Base-by-base conservation (phyloP, 768 basidiomycete genomes). In the Mycena sanguinolenta region DNA sequence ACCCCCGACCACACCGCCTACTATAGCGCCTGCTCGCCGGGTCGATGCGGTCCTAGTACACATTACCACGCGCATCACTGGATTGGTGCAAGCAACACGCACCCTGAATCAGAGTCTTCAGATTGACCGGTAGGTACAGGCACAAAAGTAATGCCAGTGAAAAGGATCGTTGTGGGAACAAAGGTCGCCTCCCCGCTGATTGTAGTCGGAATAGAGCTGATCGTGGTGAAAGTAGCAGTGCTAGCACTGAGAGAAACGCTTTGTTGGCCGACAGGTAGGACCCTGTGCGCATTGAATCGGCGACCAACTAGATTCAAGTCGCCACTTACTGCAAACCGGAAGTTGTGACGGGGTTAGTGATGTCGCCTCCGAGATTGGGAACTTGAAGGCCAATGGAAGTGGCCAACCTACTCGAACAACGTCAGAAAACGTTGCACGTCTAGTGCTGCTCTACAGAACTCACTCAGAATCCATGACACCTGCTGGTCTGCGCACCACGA, bases 1-100 rank as follows among this genome's bases (percentile, higher is more conserved):
- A 25, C n/a, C n/a, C 1, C 46, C 46, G 16, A 71, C 64, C 19
- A 32, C 50, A 13, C 60, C 61, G 21, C 70, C 64, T 23, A 36
- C 44, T 27, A 38, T 49, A 30, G 23, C 42, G 46, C 27, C 44
- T 14, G 63, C 50, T 12, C 19, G 46, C 28, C 49, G 10, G 17
- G 46, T 60, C 28, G 38, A 16, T 32, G 55, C 61, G 21, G 68
- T 21, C n/a, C 67, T 69, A 5, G 8, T 36, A 25, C 34, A 39
- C 39, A 30, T 30, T 67, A n/a, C n/a, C n/a, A n/a, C 50, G 55
- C 7, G 27, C 25, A n/a, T 36, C 14, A 58, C 8, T 54, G n/a
- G 21, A 0, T 32, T n/a, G 7, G 16, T 1, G 19, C 14, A 38
- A 13, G 25, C 30, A 27, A 32, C 36, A 46, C 63, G 39, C 50